A percentile compares a stretch with the other conserved stretches of the same genome.
phyloP scores from a whole-genome alignment of 2,329 filamentous ascomycete species.

The Myriosclerotinia scirpicola region DNA sequence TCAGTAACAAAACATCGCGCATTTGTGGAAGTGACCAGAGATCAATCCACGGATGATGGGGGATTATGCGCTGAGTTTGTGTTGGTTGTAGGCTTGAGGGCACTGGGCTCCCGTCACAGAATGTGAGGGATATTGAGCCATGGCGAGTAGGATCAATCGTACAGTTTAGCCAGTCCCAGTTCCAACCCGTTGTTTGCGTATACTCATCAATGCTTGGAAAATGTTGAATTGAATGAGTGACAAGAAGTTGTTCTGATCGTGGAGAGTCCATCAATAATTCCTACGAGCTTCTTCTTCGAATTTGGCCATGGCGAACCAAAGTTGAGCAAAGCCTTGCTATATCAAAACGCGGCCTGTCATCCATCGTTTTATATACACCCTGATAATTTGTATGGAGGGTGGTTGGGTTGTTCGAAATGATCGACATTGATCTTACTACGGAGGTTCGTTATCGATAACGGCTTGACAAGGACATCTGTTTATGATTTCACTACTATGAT shows the following conservation, averaged over 20 bases:
- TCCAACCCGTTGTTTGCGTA: slow-evolving; percentile 30
- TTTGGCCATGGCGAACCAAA: neutral
- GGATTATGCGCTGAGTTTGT: slow-evolving; percentile 44
- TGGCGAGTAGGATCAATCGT: slow-evolving; percentile 38
- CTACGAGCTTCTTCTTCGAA: slow-evolving; percentile 1
- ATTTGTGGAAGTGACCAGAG: slow-evolving; percentile 43
- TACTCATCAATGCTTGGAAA: slow-evolving; percentile 43
- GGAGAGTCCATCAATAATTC: slow-evolving; percentile 9
- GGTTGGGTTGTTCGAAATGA: neutral
- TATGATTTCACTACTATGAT: no score
- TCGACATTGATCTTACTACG: neutral
- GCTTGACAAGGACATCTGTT: neutral
- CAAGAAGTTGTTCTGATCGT: slow-evolving; percentile 12
- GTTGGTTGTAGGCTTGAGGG: slow-evolving; percentile 44
- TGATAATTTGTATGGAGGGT: neutral
- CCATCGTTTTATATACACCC: neutral
- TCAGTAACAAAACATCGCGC: slow-evolving; percentile 45
- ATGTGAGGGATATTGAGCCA: slow-evolving; percentile 40
- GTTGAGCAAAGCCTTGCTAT: neutral
- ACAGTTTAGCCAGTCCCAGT: slow-evolving; percentile 29
- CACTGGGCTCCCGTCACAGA: slow-evolving; percentile 40
- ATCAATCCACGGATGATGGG: slow-evolving; percentile 47
- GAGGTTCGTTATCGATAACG: slow-evolving; percentile 1
- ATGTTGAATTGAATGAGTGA: slow-evolving; percentile 40
- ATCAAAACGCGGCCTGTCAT: neutral